Evolutionary conservation across 2,329 filamentous ascomycete genomes (phyloP).

Genomic region (Cytospora mali): DNA sequence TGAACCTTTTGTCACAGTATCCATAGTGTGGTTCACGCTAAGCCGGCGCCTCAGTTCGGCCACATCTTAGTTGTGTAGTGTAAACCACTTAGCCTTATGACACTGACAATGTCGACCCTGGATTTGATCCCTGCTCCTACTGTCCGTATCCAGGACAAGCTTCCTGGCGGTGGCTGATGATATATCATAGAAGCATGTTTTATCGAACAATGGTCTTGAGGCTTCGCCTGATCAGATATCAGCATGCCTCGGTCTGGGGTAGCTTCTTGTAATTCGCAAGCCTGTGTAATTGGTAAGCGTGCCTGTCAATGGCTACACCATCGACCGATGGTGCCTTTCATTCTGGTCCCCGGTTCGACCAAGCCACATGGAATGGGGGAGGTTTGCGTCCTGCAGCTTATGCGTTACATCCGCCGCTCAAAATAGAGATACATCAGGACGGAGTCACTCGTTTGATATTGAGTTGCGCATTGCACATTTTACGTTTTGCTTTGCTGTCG

Average conservation of each 20-base stretch:
- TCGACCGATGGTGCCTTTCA: slow-evolving; percentile 10
- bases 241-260: slow-evolving; percentile 15
- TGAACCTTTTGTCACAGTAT: neutral
- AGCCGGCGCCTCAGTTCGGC: neutral
- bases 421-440: neutral
- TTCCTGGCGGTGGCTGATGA: neutral
- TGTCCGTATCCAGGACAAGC: neutral
- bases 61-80: neutral
- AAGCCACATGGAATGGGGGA: slow-evolving; percentile 15
- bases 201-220: slow-evolving; percentile 13
- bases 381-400: neutral
- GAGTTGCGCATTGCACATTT: too few species aligned
- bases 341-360: slow-evolving; percentile 4
- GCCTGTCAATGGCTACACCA: slow-evolving; percentile 16
- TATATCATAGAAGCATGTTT: slow-evolving; percentile 19
- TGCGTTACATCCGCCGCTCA: neutral
- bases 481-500: neutral
- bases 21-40: neutral
- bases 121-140: neutral
- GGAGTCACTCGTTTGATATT: slow-evolving; percentile 3
- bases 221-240: slow-evolving; percentile 13
- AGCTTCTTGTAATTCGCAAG: neutral
- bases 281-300: slow-evolving; percentile 5
- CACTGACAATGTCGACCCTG: slow-evolving; percentile 3
- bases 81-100: slow-evolving; percentile 4